A percentile compares a stretch with the other conserved stretches of the same genome.
These are phyloP conservation scores for Casaregolazyma lundiana DNA, from an alignment of 1,139 yeast genomes.

Conservation along the genomic window DNA sequence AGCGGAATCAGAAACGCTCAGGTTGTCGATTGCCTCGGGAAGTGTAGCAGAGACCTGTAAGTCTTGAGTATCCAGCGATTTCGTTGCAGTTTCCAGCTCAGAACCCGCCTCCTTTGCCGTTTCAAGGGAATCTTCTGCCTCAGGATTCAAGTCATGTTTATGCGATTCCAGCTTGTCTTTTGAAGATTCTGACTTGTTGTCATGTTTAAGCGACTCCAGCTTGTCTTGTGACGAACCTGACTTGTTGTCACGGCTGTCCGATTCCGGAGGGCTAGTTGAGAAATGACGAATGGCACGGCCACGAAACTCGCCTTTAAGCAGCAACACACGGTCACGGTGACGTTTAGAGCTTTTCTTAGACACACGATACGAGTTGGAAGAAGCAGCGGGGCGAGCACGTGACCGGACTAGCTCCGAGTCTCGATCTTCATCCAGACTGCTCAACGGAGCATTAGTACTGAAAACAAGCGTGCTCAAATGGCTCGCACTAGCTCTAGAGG, in stretches of 20 bases:
- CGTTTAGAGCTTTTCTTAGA: not conserved
- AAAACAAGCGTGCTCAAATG: constrained; percentile 13
- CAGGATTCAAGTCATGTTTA: no score
- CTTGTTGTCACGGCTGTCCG: not conserved
- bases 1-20: not conserved
- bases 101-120: no score
- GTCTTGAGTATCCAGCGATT: no score
- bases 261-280: not conserved
- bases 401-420: constrained; percentile 21
- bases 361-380: not conserved
- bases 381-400: not conserved
- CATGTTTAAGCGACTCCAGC: no score
- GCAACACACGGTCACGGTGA: not conserved
- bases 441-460: constrained; percentile 26
- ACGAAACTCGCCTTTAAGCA: not conserved
- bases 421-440: constrained; percentile 32
- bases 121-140: no score
- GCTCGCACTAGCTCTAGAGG: constrained; percentile 14
- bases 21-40: not conserved
- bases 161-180: no score
- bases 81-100: no score
- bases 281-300: not conserved
- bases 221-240: not conserved
- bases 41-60: no score
- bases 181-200: no score